Conservation (phyloP, 352 stramenopile genomes). For the Peronospora belbahrii region DNA sequence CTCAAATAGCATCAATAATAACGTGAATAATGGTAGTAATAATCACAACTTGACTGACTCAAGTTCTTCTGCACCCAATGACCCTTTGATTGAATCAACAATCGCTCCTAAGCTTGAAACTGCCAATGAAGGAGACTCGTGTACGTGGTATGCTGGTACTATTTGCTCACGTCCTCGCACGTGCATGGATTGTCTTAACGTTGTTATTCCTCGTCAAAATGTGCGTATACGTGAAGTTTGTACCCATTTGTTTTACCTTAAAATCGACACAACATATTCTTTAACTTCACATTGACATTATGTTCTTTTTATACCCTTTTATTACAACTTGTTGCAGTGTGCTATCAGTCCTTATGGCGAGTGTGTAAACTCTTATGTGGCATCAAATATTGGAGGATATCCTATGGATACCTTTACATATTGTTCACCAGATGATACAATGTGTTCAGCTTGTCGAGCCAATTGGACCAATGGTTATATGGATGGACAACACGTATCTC, state of each 20-base stretch:
- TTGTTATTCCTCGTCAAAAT: constrained; percentile 19
- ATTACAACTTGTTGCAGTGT: constrained; percentile 16
- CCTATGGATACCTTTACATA: constrained; percentile 30
- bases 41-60: too few species aligned
- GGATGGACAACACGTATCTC: constrained; percentile 5
- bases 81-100: constrained; percentile 10
- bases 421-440: constrained; percentile 25
- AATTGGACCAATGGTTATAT: constrained; percentile 21
- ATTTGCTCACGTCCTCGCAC: constrained; percentile 25
- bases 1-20: too few species aligned
- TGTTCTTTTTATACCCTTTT: background rate
- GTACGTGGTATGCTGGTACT: constrained; percentile 25
- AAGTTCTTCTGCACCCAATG: background rate
- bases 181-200: constrained; percentile 34
- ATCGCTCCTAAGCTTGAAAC: constrained; percentile 13
- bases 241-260: background rate
- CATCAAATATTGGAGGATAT: constrained; percentile 14
- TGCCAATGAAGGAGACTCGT: constrained; percentile 22
- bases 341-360: constrained; percentile 25
- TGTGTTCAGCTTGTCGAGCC: constrained; percentile 18
- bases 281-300: too few species aligned
- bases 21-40: too few species aligned
- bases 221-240: constrained; percentile 11
- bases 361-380: constrained; percentile 27
- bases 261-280: too few species aligned